Percentiles rank a stretch among this genome's conserved stretches.
Evolutionary conservation across 1,139 yeast genomes (phyloP).

Genomic region (Candida tunisiensis): DNA sequence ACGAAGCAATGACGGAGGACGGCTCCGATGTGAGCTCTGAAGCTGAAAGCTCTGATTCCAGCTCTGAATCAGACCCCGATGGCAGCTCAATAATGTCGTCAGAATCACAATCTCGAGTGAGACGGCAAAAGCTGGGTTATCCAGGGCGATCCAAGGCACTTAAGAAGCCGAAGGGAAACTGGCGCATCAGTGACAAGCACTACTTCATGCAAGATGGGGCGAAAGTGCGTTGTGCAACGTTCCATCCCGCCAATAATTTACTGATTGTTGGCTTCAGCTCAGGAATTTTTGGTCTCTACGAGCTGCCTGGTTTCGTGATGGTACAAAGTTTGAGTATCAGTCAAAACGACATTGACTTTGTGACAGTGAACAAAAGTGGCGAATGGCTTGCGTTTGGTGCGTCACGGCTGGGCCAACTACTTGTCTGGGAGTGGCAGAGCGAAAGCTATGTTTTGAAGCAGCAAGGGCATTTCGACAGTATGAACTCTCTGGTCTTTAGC

Average conservation of each 20-base stretch:
- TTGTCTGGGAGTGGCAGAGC: conserved; percentile 98
- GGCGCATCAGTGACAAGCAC: conserved; percentile 76
- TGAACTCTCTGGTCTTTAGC: conserved; percentile 71
- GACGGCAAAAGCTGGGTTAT: conserved; percentile 1
- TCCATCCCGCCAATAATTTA: conserved; percentile 55
- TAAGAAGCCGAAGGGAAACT: conserved; percentile 31
- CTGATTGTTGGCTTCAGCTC: conserved; percentile 80
- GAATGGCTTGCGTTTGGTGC: conserved; percentile 98
- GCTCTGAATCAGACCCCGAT: no score
- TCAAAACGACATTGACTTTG: conserved; percentile 74
- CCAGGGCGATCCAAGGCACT: conserved; percentile 14
- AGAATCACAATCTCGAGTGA: no score
- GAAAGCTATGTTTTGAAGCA: conserved; percentile 90
- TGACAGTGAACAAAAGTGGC: conserved; percentile 64
- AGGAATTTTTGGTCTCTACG: conserved; percentile 91
- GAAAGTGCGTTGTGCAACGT: conserved; percentile 64
- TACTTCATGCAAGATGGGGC: conserved; percentile 56
- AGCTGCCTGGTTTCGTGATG: conserved; percentile 57
- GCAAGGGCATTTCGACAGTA: conserved; percentile 91
- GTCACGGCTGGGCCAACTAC: conserved; percentile 71
- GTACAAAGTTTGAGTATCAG: conserved; percentile 89
- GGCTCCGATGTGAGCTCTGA: no score
- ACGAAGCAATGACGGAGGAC: conserved; percentile 3
- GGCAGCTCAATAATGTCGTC: no score
- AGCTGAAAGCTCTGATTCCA: no score